Percentiles rank a stretch among this genome's conserved stretches.
These are phyloP conservation scores for Strigomonas culicis DNA, from an alignment of 208 protist species.

Conservation along the genomic window DNA sequence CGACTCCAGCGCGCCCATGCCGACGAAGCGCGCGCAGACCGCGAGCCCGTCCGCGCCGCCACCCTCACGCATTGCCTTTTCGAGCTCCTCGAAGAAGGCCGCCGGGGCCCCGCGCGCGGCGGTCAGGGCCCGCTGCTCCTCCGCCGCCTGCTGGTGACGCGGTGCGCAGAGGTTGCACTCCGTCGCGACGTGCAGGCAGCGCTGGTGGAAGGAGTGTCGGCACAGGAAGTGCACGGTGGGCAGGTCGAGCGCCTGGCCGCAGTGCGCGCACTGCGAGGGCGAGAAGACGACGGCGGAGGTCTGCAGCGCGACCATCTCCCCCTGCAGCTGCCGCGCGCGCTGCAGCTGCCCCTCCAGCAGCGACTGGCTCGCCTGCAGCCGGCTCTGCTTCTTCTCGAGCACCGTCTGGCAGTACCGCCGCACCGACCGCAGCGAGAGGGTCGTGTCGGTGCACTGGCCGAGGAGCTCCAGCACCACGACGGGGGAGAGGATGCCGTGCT, in stretches of 20 bases:
- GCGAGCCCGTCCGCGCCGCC: too few species aligned
- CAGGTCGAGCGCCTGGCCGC: slow-evolving; percentile 82
- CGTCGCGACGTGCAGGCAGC: slow-evolving; percentile 65
- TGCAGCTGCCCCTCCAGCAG: slow-evolving; percentile 26
- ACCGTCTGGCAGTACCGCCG: slow-evolving; percentile 82
- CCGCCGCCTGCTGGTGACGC: slow-evolving; percentile 17
- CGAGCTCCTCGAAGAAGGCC: too few species aligned
- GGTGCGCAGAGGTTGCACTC: slow-evolving; percentile 63
- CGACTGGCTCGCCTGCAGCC: slow-evolving; percentile 12
- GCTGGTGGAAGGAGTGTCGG: slow-evolving; percentile 91
- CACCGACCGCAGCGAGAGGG: slow-evolving; percentile 67
- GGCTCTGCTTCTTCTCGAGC: slow-evolving; percentile 34
- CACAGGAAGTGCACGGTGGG: slow-evolving; percentile 95
- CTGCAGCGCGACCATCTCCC: slow-evolving; percentile 67
- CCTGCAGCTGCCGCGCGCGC: slow-evolving; percentile 48
- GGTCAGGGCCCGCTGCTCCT: background rate
- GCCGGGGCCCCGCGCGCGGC: too few species aligned
- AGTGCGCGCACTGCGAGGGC: slow-evolving; percentile 75
- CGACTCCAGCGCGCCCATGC: too few species aligned
- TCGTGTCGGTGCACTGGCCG: slow-evolving; percentile 21
- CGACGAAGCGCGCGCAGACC: too few species aligned
- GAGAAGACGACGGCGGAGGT: slow-evolving; percentile 87
- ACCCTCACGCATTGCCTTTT: too few species aligned
- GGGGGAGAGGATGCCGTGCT: slow-evolving; percentile 86
- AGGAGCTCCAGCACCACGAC: slow-evolving; percentile 91